A percentile compares a stretch with the other conserved stretches of the same genome.
These are phyloP conservation scores for Tricharina praecox DNA, from an alignment of 495 filamentous ascomycete genomes.

Conservation along the genomic window DNA sequence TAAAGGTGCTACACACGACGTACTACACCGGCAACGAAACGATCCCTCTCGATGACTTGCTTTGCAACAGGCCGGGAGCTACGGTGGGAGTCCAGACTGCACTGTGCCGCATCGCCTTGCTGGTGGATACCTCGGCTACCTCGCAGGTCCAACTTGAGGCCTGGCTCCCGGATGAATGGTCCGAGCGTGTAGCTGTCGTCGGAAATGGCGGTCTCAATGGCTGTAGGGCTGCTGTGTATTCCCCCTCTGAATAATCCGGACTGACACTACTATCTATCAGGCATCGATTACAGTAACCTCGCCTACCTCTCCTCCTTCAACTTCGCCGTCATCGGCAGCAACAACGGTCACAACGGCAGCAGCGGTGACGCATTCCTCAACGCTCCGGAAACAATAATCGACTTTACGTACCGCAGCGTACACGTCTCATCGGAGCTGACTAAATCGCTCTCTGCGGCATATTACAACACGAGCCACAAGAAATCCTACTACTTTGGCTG, in stretches of 20 bases:
- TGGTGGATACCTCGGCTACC: not conserved
- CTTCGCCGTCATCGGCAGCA: conserved; percentile 37
- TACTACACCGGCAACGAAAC: not conserved
- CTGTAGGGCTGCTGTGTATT: not conserved
- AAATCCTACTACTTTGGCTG: conserved; percentile 43
- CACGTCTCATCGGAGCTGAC: conserved; percentile 13
- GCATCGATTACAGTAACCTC: conserved; percentile 34
- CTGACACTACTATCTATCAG: conserved; percentile 13
- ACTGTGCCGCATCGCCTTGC: not conserved
- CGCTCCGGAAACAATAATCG: conserved; percentile 27
- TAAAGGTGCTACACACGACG: not conserved
- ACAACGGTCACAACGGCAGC: conserved; percentile 38
- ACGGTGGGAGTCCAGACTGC: too few relatives aligned
- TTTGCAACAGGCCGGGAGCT: not conserved
- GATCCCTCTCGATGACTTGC: not conserved
- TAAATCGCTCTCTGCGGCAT: conserved; percentile 28
- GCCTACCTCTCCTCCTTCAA: conserved; percentile 31
- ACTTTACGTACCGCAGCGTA: conserved; percentile 16
- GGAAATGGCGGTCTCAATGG: conserved; percentile 4
- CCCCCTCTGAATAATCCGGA: not conserved
- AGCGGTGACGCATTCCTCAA: conserved; percentile 35
- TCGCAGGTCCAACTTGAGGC: conserved; percentile 1
- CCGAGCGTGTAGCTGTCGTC: not conserved
- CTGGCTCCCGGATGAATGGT: conserved; percentile 2
- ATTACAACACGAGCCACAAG: conserved; percentile 30